Evolutionary conservation across 352 stramenopile species (phyloP).

Genomic region (Phytophthora melonis): DNA sequence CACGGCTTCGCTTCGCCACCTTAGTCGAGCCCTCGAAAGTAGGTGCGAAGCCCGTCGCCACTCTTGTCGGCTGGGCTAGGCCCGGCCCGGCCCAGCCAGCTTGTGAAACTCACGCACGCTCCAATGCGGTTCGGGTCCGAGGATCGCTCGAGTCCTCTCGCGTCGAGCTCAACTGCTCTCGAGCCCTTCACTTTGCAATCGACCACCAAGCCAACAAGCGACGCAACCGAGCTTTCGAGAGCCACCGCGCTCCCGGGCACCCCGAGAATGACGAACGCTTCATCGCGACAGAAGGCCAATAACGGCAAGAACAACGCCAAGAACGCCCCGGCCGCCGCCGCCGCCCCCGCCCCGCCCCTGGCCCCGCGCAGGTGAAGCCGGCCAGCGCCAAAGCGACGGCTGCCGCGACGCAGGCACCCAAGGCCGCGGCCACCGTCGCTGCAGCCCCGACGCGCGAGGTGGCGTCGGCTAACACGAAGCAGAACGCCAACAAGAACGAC

Average conservation of each 20-base stretch:
- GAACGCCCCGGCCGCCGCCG: background rate
- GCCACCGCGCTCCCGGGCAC: background rate
- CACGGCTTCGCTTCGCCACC: no score
- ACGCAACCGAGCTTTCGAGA: constrained; percentile 2
- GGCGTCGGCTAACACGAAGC: background rate
- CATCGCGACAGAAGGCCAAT: constrained; percentile 4
- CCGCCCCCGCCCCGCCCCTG: background rate
- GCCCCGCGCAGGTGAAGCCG: background rate
- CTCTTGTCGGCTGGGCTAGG: no score
- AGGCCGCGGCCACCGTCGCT: background rate
- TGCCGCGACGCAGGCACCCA: background rate
- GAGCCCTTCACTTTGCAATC: constrained; percentile 10
- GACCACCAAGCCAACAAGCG: constrained; percentile 6
- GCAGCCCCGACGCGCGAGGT: constrained; percentile 1
- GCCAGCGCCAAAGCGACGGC: background rate
- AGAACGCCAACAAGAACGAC: background rate
- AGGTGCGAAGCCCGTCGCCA: no score
- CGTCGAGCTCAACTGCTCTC: background rate
- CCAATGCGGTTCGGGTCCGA: no score
- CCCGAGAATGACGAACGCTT: constrained; percentile 1
- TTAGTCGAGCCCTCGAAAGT: no score
- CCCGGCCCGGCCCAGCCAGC: no score
- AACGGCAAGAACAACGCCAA: constrained; percentile 3
- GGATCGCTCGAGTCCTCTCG: no score
- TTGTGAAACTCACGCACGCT: no score